Percentiles rank a stretch among this genome's conserved stretches.
phyloP scores from a whole-genome alignment of 1,284 basidiomycete genomes.

The Bondarzewia mesenterica region DNA sequence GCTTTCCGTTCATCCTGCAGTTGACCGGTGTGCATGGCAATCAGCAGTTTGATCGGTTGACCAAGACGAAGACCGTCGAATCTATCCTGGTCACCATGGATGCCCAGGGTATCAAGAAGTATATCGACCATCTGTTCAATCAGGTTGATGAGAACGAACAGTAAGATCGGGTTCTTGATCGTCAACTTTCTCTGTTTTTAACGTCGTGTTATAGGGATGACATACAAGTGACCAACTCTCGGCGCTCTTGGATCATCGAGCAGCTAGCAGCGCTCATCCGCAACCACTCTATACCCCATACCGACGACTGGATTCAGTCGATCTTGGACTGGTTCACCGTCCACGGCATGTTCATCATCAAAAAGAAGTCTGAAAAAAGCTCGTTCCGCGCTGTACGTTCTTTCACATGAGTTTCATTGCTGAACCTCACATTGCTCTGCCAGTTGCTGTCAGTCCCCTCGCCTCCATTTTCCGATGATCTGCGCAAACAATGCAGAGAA shows the following conservation, averaged over 20 bases:
- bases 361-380: slow-evolving; percentile 70
- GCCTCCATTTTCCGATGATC: slow-evolving; percentile 67
- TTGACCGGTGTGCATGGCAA: slow-evolving; percentile 83
- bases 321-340: slow-evolving; percentile 80
- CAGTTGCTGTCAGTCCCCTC: slow-evolving; percentile 58
- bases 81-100: slow-evolving; percentile 75
- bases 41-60: slow-evolving; percentile 86
- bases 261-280: slow-evolving; percentile 77
- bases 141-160: slow-evolving; percentile 47
- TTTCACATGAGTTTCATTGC: background rate
- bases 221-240: slow-evolving; percentile 39
- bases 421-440: slow-evolving; percentile 3
- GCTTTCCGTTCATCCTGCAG: slow-evolving; percentile 82
- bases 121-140: slow-evolving; percentile 66
- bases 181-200: background rate
- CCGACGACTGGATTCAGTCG: slow-evolving; percentile 68
- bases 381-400: slow-evolving; percentile 49
- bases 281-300: slow-evolving; percentile 76
- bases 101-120: slow-evolving; percentile 67
- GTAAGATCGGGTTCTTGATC: slow-evolving; percentile 26
- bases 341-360: slow-evolving; percentile 75
- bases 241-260: slow-evolving; percentile 79
- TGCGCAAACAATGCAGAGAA: slow-evolving; percentile 58
- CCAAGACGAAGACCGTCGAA: slow-evolving; percentile 91
- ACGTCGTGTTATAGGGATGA: slow-evolving; percentile 30